Evolutionary conservation across 345 rosid species (phyloP).

Genomic region (Excoecaria agallocha): DNA sequence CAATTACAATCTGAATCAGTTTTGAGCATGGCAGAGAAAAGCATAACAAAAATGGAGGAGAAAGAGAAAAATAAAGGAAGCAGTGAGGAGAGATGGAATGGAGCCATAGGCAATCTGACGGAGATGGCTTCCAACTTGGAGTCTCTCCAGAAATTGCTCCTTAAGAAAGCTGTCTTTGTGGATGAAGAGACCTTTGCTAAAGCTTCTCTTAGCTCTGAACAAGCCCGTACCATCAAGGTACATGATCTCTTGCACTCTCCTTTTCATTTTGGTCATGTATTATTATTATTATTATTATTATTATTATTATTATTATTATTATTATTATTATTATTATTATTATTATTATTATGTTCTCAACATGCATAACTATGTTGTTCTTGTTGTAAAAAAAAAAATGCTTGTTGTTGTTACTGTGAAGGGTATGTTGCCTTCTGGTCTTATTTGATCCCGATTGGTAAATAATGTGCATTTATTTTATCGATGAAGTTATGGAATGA

Average conservation of each 20-base stretch:
- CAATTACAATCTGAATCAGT: neutral
- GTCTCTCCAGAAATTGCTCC: slow-evolving; percentile 78
- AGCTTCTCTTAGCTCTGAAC: slow-evolving; percentile 89
- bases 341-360: neutral
- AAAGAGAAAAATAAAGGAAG: slow-evolving; percentile 39
- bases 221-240: slow-evolving; percentile 90
- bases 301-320: neutral
- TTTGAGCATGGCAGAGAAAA: neutral
- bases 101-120: slow-evolving; percentile 69
- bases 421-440: neutral
- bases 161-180: slow-evolving; percentile 89
- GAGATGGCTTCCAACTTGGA: slow-evolving; percentile 86
- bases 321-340: neutral
- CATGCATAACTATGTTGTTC: neutral
- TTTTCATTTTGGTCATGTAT: too few species aligned
- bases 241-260: neutral
- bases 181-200: slow-evolving; percentile 81
- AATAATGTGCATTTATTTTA: neutral
- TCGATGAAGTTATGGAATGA: neutral
- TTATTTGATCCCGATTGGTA: neutral
- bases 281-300: too few species aligned
- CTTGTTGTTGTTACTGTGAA: neutral
- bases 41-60: slow-evolving; percentile 36
- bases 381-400: too few species aligned
- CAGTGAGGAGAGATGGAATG: slow-evolving; percentile 81